phyloP scores from a whole-genome alignment of 495 filamentous ascomycete species.

The Penicillium cinerascens region DNA sequence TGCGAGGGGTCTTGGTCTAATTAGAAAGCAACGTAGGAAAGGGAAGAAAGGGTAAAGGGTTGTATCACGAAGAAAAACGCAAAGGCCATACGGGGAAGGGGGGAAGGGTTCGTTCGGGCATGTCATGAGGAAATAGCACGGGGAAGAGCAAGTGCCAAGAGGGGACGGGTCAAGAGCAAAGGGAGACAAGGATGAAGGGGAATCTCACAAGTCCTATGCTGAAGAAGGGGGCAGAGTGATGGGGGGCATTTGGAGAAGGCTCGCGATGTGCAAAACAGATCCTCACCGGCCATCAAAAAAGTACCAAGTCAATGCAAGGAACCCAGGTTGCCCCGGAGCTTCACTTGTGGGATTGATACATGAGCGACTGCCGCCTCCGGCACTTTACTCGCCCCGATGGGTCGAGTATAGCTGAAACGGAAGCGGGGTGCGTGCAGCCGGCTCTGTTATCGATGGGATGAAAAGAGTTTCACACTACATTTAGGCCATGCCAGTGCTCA shows the following conservation, averaged over 20 bases:
- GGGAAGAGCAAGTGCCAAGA: slow-evolving; percentile 4
- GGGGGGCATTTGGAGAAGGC: slow-evolving; percentile 5
- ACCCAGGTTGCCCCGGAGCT: slow-evolving; percentile 4
- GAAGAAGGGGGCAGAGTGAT: slow-evolving; percentile 13
- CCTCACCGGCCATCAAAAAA: not conserved
- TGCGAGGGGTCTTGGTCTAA: slow-evolving; percentile 41
- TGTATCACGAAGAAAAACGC: slow-evolving; percentile 21
- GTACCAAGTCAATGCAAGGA: slow-evolving; percentile 1
- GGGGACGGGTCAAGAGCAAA: slow-evolving; percentile 8
- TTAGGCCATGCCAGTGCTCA: slow-evolving; percentile 43
- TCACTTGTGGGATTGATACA: slow-evolving; percentile 1
- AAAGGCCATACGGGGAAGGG: slow-evolving; percentile 36
- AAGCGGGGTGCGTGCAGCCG: not conserved
- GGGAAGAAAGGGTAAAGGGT: slow-evolving; percentile 16
- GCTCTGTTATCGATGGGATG: slow-evolving; percentile 7
- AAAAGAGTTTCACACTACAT: slow-evolving; percentile 1
- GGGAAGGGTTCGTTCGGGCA: slow-evolving; percentile 18
- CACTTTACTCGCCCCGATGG: not conserved
- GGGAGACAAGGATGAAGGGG: slow-evolving; percentile 4
- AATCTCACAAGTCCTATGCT: slow-evolving; percentile 5
- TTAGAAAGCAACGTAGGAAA: slow-evolving; percentile 34
- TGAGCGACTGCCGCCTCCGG: not conserved
- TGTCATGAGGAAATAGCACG: slow-evolving; percentile 21
- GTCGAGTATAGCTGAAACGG: not conserved
- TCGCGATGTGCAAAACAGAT: not conserved